phyloP scores from a whole-genome alignment of 2,329 filamentous ascomycete genomes.

The Aspergillus sp. region DNA sequence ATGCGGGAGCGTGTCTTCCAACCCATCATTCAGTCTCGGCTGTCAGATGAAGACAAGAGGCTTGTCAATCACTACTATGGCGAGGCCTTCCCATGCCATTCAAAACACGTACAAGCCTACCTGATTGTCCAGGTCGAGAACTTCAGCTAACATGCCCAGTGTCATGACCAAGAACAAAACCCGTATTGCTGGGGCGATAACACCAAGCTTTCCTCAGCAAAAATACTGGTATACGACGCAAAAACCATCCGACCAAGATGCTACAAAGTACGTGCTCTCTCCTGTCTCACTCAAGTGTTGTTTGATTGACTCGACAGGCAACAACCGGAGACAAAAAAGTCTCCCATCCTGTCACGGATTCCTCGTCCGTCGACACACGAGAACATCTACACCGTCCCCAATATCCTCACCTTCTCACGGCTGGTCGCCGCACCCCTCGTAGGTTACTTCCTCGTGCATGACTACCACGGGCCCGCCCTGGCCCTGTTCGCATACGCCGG shows the following conservation, averaged over 20 bases:
- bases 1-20: not conserved
- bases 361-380: slow-evolving; percentile 56
- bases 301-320: slow-evolving; percentile 16
- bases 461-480: slow-evolving; percentile 74
- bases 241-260: slow-evolving; percentile 17
- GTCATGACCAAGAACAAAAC: too few relatives aligned
- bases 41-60: too few relatives aligned
- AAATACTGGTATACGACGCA: slow-evolving; percentile 10
- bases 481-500: slow-evolving; percentile 90
- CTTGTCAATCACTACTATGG: not conserved
- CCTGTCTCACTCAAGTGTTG: too few relatives aligned
- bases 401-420: slow-evolving; percentile 84
- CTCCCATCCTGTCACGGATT: slow-evolving; percentile 32
- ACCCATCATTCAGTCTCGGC: not conserved
- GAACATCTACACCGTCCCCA: slow-evolving; percentile 96
- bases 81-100: not conserved
- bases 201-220: not conserved
- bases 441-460: slow-evolving; percentile 83
- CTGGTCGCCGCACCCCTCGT: slow-evolving; percentile 78
- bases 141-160: too few relatives aligned
- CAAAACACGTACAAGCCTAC: too few relatives aligned
- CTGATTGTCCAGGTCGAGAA: too few relatives aligned
- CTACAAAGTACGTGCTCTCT: slow-evolving; percentile 17
- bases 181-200: too few relatives aligned
- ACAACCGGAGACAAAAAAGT: slow-evolving; percentile 22